These are phyloP conservation scores for Cordyceps fumosorosea DNA, from an alignment of 2,329 filamentous ascomycete genomes.

Conservation along the genomic window DNA sequence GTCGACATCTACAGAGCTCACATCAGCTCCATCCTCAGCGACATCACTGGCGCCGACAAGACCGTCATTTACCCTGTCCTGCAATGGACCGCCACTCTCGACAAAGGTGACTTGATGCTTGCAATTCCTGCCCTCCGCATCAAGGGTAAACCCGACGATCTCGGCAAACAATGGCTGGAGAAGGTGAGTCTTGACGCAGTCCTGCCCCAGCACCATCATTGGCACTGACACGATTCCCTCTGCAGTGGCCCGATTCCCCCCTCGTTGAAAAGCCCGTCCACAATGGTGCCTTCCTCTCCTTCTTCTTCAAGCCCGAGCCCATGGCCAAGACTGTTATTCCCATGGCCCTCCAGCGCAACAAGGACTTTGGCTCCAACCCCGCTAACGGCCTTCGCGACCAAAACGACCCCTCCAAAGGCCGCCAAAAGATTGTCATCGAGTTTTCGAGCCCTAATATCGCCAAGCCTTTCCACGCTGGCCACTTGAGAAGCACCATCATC, in stretches of 20 bases:
- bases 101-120: slow-evolving; percentile 76
- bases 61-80: slow-evolving; percentile 64
- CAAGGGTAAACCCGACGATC: slow-evolving; percentile 61
- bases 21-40: slow-evolving; percentile 28
- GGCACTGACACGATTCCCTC: background rate
- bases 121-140: slow-evolving; percentile 74
- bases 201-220: slow-evolving; percentile 10
- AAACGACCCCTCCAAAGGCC: slow-evolving; percentile 50
- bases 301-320: slow-evolving; percentile 69
- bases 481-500: slow-evolving; percentile 72
- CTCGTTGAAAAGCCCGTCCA: slow-evolving; percentile 63
- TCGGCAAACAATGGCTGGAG: slow-evolving; percentile 54
- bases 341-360: slow-evolving; percentile 56
- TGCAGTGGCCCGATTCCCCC: slow-evolving; percentile 65
- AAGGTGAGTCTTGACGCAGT: slow-evolving; percentile 38
- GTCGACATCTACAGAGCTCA: slow-evolving; percentile 18
- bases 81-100: slow-evolving; percentile 70
- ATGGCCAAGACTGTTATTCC: slow-evolving; percentile 63
- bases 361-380: slow-evolving; percentile 56
- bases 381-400: slow-evolving; percentile 55
- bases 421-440: slow-evolving; percentile 65
- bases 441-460: slow-evolving; percentile 84
- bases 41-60: slow-evolving; percentile 15
- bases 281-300: slow-evolving; percentile 66
- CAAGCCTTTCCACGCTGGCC: slow-evolving; percentile 75